These are phyloP conservation scores for Rhododendron molle DNA, from an alignment of 148 eudicot species.

Conservation along the genomic window DNA sequence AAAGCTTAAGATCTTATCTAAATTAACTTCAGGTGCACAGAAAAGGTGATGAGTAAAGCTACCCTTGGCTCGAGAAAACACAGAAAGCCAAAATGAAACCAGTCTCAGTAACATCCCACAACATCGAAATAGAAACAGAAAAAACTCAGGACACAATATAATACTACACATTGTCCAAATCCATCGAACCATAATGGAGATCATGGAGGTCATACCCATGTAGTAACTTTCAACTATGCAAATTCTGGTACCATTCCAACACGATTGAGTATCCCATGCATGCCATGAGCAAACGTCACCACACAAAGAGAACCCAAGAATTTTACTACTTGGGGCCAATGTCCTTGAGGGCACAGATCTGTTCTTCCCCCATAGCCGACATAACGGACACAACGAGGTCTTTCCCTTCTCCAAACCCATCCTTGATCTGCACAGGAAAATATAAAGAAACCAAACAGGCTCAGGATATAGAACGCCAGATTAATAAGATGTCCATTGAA, in stretches of 20 bases:
- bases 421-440: conserved; percentile 22
- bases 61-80: neutral
- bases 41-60: neutral
- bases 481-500: neutral
- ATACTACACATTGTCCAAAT: neutral
- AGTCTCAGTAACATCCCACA: neutral
- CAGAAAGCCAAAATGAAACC: neutral
- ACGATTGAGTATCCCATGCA: neutral
- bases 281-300: neutral
- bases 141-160: neutral
- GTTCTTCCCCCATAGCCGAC: conserved; percentile 40
- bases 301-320: neutral
- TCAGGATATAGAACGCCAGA: neutral
- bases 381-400: conserved; percentile 25
- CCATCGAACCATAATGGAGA: neutral
- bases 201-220: neutral
- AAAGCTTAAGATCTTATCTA: neutral
- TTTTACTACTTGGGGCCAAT: conserved; percentile 22
- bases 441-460: neutral
- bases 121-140: neutral
- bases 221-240: neutral
- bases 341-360: conserved; percentile 33
- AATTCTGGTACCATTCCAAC: neutral
- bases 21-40: neutral
- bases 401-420: conserved; percentile 27